These are phyloP conservation scores for Plantago ovata DNA, from an alignment of 257 asterid genomes.

Conservation along the genomic window DNA sequence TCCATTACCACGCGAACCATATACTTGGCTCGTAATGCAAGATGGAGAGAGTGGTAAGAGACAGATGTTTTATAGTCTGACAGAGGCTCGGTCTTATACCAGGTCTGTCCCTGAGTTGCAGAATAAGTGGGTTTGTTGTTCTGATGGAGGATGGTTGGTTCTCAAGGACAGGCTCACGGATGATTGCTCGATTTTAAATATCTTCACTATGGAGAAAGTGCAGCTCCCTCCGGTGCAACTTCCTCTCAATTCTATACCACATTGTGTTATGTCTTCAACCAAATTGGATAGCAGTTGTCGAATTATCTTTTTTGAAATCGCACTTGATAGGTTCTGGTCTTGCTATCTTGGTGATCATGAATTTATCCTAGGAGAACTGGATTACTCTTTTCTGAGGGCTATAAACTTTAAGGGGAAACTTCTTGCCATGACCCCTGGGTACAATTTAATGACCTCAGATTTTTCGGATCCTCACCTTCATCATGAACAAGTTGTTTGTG, in stretches of 20 bases:
- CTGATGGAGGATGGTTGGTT: not conserved
- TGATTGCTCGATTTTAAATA: constrained; percentile 17
- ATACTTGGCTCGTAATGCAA: not conserved
- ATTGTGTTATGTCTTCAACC: not conserved
- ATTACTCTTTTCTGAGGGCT: not conserved
- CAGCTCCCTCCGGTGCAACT: not conserved
- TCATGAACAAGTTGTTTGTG: not conserved
- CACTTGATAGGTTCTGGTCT: not conserved
- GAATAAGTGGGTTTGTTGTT: not conserved
- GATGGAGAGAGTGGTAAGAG: not conserved
- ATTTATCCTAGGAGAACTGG: not conserved
- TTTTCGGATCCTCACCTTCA: not conserved
- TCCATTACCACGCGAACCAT: not conserved
- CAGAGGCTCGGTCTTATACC: not conserved
- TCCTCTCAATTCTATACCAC: not conserved
- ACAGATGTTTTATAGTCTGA: not conserved
- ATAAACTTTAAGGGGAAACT: not conserved
- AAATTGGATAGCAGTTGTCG: not conserved
- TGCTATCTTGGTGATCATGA: not conserved
- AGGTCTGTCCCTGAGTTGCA: constrained; percentile 1
- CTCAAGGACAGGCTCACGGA: not conserved
- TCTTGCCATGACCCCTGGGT: not conserved
- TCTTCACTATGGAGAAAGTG: not conserved
- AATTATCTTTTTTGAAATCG: not conserved
- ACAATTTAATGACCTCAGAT: not conserved